These are phyloP conservation scores for Ajuga reptans DNA, from an alignment of 305 asterid species.

Conservation along the genomic window DNA sequence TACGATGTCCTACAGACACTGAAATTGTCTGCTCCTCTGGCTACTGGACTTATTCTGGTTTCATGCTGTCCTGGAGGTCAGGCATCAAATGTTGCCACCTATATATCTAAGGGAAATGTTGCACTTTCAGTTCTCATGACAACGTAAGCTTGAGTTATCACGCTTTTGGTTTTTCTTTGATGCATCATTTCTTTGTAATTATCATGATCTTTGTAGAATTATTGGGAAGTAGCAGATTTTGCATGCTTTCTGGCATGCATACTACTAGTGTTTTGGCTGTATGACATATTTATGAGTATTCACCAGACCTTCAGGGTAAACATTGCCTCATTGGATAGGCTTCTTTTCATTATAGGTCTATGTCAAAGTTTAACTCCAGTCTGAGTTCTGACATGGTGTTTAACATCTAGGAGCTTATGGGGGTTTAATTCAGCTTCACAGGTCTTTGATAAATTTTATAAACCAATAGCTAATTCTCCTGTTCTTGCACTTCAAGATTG, in stretches of 20 bases:
- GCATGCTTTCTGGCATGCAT: background rate
- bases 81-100: constrained; percentile 96
- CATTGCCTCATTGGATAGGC: constrained; percentile 8
- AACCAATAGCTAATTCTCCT: background rate
- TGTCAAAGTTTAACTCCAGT: background rate
- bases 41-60: constrained; percentile 95
- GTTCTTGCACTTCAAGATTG: background rate
- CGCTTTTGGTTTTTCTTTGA: background rate
- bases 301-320: background rate
- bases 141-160: constrained; percentile 50
- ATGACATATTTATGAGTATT: background rate
- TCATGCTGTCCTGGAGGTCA: constrained; percentile 99
- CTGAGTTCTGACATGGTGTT: background rate
- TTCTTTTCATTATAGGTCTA: background rate
- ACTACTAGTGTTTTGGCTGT: background rate
- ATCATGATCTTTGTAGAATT: background rate
- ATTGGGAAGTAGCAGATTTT: background rate
- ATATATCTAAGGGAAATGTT: constrained; percentile 89
- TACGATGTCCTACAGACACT: constrained; percentile 43
- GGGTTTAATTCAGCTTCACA: background rate
- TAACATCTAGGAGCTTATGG: background rate
- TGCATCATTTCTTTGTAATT: background rate
- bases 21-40: constrained; percentile 92
- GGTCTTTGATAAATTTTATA: constrained; percentile 5
- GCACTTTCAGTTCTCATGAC: constrained; percentile 99